phyloP scores from a whole-genome alignment of 75 land plant genomes.

The Pinus albicaulis region DNA sequence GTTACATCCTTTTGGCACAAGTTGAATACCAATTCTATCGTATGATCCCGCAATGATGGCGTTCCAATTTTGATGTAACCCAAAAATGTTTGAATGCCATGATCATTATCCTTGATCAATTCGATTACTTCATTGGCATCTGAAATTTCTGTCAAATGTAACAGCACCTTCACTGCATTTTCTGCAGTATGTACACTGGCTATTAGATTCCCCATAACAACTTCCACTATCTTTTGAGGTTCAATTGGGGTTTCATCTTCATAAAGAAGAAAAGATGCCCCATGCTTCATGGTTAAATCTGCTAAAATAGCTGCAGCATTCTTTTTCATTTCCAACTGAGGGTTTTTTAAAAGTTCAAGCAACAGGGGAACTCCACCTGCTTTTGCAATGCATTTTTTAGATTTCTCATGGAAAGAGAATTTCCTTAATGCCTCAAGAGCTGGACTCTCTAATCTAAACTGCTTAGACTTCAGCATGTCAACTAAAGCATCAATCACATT shows the following conservation, averaged over 20 bases:
- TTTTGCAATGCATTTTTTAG: constrained; percentile 10
- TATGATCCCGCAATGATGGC: background rate
- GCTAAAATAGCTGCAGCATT: constrained; percentile 17
- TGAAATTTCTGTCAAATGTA: background rate
- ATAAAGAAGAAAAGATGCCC: constrained; percentile 5
- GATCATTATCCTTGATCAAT: constrained; percentile 5
- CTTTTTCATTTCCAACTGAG: constrained; percentile 1
- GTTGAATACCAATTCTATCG: background rate
- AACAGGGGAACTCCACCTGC: constrained; percentile 21
- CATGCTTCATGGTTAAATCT: constrained; percentile 12
- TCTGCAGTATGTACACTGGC: background rate
- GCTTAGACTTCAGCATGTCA: constrained; percentile 7
- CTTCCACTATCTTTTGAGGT: constrained; percentile 2
- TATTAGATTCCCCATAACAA: background rate
- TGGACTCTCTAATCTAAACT: constrained; percentile 11
- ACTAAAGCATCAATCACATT: constrained; percentile 20
- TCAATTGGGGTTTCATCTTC: constrained; percentile 12
- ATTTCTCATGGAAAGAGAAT: constrained; percentile 16
- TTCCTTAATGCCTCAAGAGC: constrained; percentile 17
- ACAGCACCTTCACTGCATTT: background rate
- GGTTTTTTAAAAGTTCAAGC: constrained; percentile 1
- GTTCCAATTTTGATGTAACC: background rate
- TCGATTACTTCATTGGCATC: background rate
- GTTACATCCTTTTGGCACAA: constrained; percentile 3
- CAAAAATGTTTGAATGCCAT: constrained; percentile 2